These are phyloP conservation scores for Scutellaria galericulata DNA, from an alignment of 257 asterid species.

Conservation along the genomic window DNA sequence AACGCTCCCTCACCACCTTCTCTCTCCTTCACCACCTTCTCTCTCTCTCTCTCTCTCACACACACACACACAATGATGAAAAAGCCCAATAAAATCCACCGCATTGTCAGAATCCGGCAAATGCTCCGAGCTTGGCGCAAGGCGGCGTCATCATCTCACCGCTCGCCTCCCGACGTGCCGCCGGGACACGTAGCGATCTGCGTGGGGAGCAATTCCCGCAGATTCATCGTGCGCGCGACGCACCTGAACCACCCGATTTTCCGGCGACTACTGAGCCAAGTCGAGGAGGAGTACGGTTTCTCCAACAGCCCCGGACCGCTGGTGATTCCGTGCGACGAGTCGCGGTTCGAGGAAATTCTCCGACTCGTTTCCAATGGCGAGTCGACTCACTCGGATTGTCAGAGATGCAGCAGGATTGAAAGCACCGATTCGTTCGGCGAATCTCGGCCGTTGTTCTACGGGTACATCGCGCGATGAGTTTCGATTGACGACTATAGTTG, in stretches of 20 bases:
- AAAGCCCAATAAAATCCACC: constrained; percentile 48
- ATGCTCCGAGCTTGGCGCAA: constrained; percentile 64
- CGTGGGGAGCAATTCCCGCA: constrained; percentile 49
- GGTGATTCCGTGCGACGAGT: constrained; percentile 64
- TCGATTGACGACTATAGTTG: neutral
- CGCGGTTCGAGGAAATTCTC: constrained; percentile 59
- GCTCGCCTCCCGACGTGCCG: constrained; percentile 60
- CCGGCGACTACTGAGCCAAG: constrained; percentile 47
- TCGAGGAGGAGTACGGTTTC: constrained; percentile 71
- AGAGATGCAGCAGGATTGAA: constrained; percentile 42
- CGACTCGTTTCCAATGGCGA: constrained; percentile 43
- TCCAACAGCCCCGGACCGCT: constrained; percentile 53
- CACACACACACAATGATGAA: constrained; percentile 7
- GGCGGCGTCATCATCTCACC: constrained; percentile 39
- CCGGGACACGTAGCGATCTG: constrained; percentile 67
- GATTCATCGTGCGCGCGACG: constrained; percentile 65
- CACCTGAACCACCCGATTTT: constrained; percentile 69
- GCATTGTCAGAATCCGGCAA: constrained; percentile 58
- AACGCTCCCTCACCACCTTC: neutral
- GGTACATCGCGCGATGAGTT: constrained; percentile 16
- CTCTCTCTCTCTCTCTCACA: neutral
- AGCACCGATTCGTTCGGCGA: constrained; percentile 39
- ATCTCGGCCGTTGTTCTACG: constrained; percentile 55
- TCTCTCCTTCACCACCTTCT: neutral
- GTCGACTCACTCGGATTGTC: constrained; percentile 39